Evolutionary conservation across 371 early-diverging fungal species (phyloP).

Genomic region (Apophysomyces variabilis): DNA sequence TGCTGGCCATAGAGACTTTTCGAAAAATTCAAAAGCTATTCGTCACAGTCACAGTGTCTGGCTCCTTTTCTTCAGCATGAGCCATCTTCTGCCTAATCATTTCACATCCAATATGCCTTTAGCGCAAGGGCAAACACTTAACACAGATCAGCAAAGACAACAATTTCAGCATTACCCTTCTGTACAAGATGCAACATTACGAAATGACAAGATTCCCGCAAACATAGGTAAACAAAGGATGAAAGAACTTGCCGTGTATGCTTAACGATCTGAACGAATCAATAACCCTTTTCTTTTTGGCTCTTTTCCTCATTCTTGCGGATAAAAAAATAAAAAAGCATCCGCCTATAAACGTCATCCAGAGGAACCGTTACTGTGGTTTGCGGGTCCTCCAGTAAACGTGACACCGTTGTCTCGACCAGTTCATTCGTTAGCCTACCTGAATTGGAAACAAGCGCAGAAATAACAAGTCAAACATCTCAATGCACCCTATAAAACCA

Average conservation of each 20-base stretch:
- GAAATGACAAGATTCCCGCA: neutral
- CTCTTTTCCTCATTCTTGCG: neutral
- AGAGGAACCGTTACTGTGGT: constrained; percentile 46
- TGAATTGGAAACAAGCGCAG: constrained; percentile 36
- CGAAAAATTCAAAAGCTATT: no score
- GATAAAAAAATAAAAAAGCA: constrained; percentile 18
- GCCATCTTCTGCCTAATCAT: neutral
- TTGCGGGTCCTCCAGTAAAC: constrained; percentile 46
- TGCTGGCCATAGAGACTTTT: no score
- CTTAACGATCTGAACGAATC: neutral
- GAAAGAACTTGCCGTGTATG: neutral
- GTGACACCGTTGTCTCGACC: constrained; percentile 26
- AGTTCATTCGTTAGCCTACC: constrained; percentile 39
- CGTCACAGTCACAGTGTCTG: neutral
- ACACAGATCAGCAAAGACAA: neutral
- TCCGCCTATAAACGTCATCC: constrained; percentile 31
- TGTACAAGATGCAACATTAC: neutral
- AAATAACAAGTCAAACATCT: neutral
- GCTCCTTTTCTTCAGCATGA: neutral
- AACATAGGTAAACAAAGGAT: neutral
- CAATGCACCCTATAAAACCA: constrained; percentile 1
- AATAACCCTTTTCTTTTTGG: neutral
- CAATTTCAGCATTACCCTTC: constrained; percentile 3
- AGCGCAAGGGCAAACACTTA: neutral
- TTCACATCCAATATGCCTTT: constrained; percentile 5